These are phyloP conservation scores for Coffea humblotiana DNA, from an alignment of 305 asterid genomes.

Conservation along the genomic window DNA sequence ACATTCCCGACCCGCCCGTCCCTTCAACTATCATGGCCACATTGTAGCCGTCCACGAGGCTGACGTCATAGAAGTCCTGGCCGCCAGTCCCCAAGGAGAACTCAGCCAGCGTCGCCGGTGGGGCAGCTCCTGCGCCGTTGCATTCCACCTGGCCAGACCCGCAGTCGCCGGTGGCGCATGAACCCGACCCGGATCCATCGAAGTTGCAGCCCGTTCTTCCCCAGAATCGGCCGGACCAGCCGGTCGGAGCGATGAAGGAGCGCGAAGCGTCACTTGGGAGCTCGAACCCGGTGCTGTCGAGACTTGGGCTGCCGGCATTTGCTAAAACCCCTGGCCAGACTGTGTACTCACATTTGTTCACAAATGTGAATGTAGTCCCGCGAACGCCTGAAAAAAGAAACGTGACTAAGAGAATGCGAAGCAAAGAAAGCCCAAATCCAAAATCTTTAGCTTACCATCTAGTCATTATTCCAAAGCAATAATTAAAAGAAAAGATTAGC, in stretches of 20 bases:
- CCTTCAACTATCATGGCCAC: conserved; percentile 76
- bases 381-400: conserved; percentile 38
- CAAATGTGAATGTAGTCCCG: conserved; percentile 83
- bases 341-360: conserved; percentile 74
- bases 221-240: conserved; percentile 98
- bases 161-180: conserved; percentile 79
- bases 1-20: conserved; percentile 83
- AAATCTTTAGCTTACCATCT: background rate
- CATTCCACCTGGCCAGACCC: conserved; percentile 78
- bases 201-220: conserved; percentile 77
- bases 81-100: conserved; percentile 72
- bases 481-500: background rate
- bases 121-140: conserved; percentile 84
- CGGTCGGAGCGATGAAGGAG: conserved; percentile 66
- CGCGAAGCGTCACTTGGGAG: conserved; percentile 65
- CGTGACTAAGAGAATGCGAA: background rate
- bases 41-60: conserved; percentile 93
- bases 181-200: conserved; percentile 51
- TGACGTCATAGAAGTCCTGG: conserved; percentile 78
- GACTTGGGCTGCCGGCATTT: conserved; percentile 75
- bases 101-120: conserved; percentile 94
- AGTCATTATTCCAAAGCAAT: background rate
- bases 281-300: conserved; percentile 83
- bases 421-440: background rate
- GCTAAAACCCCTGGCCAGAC: conserved; percentile 97